Evolutionary conservation across 1,284 basidiomycete species (phyloP).

Genomic region (Cystobasidium slooffiae): DNA sequence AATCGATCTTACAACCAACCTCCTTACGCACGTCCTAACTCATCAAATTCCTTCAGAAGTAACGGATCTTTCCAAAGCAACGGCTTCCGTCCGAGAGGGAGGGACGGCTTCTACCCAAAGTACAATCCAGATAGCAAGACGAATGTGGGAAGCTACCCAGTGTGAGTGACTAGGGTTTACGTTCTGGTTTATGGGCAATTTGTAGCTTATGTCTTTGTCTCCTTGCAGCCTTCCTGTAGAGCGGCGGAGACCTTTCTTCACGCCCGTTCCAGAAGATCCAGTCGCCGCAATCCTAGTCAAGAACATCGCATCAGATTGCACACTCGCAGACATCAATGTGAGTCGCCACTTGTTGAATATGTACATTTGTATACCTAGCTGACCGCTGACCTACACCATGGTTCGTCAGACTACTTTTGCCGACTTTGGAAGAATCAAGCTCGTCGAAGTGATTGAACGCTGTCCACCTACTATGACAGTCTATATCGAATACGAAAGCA

Average conservation of each 20-base stretch:
- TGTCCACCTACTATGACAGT: conserved; percentile 8
- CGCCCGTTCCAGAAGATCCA: conserved; percentile 37
- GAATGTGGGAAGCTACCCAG: conserved; percentile 27
- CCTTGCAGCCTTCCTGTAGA: conserved; percentile 25
- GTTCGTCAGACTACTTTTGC: conserved; percentile 18
- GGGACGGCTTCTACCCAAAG: conserved; percentile 34
- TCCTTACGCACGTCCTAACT: conserved; percentile 23
- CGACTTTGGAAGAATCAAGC: conserved; percentile 29
- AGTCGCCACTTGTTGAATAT: neutral
- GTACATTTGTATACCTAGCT: neutral
- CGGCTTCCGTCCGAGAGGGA: neutral
- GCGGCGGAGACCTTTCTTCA: conserved; percentile 38
- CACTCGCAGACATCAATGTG: conserved; percentile 27
- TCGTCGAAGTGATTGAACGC: conserved; percentile 35
- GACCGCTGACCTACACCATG: neutral
- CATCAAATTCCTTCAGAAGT: conserved; percentile 18
- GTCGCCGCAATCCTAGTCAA: conserved; percentile 16
- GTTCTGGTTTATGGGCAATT: too few species aligned
- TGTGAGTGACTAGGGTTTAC: too few species aligned
- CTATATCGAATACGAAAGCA: conserved; percentile 24
- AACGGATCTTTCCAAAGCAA: conserved; percentile 13
- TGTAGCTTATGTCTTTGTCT: too few species aligned
- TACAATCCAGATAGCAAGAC: conserved; percentile 22
- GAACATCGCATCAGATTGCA: conserved; percentile 23
- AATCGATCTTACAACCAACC: conserved; percentile 12